These are phyloP conservation scores for Arthrocladium fulminans DNA, from an alignment of 2,329 filamentous ascomycete genomes.

Conservation along the genomic window DNA sequence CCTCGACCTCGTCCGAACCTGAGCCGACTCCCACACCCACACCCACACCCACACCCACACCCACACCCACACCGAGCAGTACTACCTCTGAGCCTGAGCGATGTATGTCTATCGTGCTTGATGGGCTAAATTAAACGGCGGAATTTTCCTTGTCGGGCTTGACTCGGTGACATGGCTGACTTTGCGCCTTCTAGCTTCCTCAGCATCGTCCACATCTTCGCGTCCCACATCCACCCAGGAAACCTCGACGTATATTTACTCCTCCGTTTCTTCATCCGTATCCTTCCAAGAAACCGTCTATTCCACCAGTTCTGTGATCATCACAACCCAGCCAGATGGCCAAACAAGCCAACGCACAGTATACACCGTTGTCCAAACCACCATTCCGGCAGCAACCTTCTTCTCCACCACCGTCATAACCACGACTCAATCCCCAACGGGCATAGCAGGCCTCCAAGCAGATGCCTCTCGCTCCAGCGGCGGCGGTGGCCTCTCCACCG, in stretches of 20 bases:
- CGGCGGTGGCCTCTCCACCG: slow-evolving; percentile 17
- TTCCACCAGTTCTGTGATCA: slow-evolving; percentile 10
- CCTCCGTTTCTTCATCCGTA: slow-evolving; percentile 9
- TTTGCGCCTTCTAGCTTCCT: neutral
- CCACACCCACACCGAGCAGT: slow-evolving; percentile 7
- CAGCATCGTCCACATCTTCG: slow-evolving; percentile 3
- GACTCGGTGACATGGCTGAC: too few species aligned
- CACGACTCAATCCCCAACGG: slow-evolving; percentile 1
- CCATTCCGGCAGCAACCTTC: slow-evolving; percentile 2
- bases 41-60: slow-evolving; percentile 5
- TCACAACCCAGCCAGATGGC: slow-evolving; percentile 12
- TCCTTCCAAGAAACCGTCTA: slow-evolving; percentile 9
- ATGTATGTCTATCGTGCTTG: slow-evolving; percentile 3
- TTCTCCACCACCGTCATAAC: slow-evolving; percentile 4
- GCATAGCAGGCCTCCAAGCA: slow-evolving; percentile 5
- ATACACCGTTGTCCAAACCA: slow-evolving; percentile 3
- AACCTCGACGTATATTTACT: slow-evolving; percentile 6
- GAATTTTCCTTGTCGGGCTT: too few species aligned
- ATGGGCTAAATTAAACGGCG: neutral
- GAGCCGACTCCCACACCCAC: slow-evolving; percentile 6
- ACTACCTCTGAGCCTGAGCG: slow-evolving; percentile 1
- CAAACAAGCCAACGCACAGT: neutral
- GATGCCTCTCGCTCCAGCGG: neutral
- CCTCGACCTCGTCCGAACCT: slow-evolving; percentile 4
- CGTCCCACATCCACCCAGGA: slow-evolving; percentile 4